Evolutionary conservation across 2,329 filamentous ascomycete genomes (phyloP).

Genomic region (Colletotrichum godetiae): DNA sequence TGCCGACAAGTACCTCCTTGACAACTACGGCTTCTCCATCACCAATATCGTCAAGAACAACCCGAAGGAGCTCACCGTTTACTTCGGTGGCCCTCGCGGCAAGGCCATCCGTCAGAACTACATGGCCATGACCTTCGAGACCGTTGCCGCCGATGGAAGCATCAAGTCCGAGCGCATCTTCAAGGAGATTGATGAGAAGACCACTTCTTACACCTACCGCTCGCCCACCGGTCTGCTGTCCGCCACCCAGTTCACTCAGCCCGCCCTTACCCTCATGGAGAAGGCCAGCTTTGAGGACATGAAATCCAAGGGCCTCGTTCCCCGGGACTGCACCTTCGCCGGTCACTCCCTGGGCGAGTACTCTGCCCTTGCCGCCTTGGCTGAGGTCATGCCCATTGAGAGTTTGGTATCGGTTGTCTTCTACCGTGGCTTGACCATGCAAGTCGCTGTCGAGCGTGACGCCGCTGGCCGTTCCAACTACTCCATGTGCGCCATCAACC

Average conservation of each 20-base stretch:
- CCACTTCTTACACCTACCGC: slow-evolving; percentile 95
- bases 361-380: slow-evolving; percentile 93
- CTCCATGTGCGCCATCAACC: slow-evolving; percentile 99
- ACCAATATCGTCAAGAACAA: slow-evolving; percentile 99
- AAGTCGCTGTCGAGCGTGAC: slow-evolving; percentile 97
- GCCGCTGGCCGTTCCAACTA: slow-evolving; percentile 95
- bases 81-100: slow-evolving; percentile 96
- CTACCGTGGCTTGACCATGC: slow-evolving; percentile 99
- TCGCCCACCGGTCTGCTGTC: slow-evolving; percentile 95
- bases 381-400: slow-evolving; percentile 99
- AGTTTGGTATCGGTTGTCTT: slow-evolving; percentile 98
- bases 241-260: slow-evolving; percentile 98
- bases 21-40: slow-evolving; percentile 98
- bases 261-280: slow-evolving; percentile 97
- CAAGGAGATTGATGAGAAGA: slow-evolving; percentile 94
- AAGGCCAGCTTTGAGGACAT: slow-evolving; percentile 99
- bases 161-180: slow-evolving; percentile 99
- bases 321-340: slow-evolving; percentile 95
- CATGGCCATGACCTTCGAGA: slow-evolving; percentile 99
- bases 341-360: slow-evolving; percentile 99
- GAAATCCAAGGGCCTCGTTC: slow-evolving; percentile 95
- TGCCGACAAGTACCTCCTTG: slow-evolving; percentile 96
- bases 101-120: slow-evolving; percentile 99
- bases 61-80: slow-evolving; percentile 97
- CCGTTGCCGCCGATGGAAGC: slow-evolving; percentile 88